Conservation (phyloP, 257 asterid genomes). For the Ophiorrhiza pumila region DNA sequence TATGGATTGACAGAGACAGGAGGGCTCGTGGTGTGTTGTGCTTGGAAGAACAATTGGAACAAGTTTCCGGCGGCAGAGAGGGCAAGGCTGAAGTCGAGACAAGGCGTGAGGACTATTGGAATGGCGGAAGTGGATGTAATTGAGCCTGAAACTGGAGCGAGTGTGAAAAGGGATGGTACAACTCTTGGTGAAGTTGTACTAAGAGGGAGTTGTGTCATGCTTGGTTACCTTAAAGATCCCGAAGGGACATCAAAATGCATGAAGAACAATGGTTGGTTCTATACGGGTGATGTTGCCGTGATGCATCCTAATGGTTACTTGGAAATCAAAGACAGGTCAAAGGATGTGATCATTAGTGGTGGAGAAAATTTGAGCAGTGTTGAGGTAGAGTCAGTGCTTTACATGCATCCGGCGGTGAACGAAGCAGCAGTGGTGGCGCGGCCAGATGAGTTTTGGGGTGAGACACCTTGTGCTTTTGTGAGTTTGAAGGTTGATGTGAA, state of each 20-base stretch:
- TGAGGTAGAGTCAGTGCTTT: constrained; percentile 70
- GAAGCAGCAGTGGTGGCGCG: constrained; percentile 92
- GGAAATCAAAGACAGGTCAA: constrained; percentile 72
- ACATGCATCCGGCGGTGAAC: constrained; percentile 64
- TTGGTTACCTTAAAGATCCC: constrained; percentile 64
- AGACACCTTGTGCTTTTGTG: constrained; percentile 77
- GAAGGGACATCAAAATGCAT: constrained; percentile 47
- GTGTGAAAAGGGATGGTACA: constrained; percentile 52
- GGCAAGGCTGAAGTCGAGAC: constrained; percentile 65
- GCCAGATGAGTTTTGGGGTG: constrained; percentile 81
- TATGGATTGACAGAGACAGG: constrained; percentile 84
- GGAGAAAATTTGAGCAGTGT: constrained; percentile 88
- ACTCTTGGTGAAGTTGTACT: constrained; percentile 59
- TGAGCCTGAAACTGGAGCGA: constrained; percentile 38
- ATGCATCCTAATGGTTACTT: constrained; percentile 76
- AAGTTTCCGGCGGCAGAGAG: constrained; percentile 53
- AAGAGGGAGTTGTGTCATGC: constrained; percentile 52
- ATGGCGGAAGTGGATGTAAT: constrained; percentile 56
- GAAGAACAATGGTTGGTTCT: constrained; percentile 64
- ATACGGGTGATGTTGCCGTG: constrained; percentile 78
- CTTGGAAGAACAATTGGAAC: constrained; percentile 68
- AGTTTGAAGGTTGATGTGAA: constrained; percentile 49
- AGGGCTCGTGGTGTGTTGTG: constrained; percentile 51
- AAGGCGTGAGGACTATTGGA: constrained; percentile 58
- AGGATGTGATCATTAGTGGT: constrained; percentile 77